Conservation (phyloP, 257 asterid species). For the Nicotiana tomentosiformis region DNA sequence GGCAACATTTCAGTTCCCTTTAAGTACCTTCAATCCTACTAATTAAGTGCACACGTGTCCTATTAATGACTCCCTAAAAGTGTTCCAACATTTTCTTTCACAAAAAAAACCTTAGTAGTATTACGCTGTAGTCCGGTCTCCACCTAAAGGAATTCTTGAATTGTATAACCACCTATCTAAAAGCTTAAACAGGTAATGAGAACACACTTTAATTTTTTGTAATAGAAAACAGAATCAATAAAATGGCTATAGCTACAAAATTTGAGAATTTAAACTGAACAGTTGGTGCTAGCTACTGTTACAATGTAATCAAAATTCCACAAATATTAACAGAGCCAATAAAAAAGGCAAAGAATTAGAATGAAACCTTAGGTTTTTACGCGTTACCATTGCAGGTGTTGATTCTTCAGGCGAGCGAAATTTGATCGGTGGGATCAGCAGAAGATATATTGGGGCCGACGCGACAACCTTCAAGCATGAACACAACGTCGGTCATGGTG, state of each 20-base stretch:
- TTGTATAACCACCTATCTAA: background rate
- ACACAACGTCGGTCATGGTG: conserved; percentile 59
- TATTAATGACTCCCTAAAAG: conserved; percentile 14
- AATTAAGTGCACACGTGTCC: conserved; percentile 7
- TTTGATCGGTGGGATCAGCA: conserved; percentile 51
- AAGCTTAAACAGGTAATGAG: background rate
- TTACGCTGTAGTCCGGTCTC: background rate
- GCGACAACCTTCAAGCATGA: conserved; percentile 80
- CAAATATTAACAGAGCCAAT: background rate
- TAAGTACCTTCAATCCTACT: background rate
- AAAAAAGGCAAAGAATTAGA: conserved; percentile 5
- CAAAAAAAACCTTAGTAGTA: no score
- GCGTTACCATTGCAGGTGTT: background rate
- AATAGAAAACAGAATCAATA: background rate
- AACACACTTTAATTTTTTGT: background rate
- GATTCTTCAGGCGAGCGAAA: conserved; percentile 41
- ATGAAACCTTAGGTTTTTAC: conserved; percentile 13
- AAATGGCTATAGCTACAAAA: background rate
- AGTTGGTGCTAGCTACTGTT: conserved; percentile 5
- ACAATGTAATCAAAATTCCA: background rate
- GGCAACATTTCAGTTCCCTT: conserved; percentile 28
- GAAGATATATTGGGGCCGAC: conserved; percentile 57
- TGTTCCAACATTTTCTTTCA: background rate
- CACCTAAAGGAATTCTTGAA: background rate
- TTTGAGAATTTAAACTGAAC: background rate